Base-by-base conservation (phyloP, 768 basidiomycete genomes). In the Symmetrospora coprosmae region DNA sequence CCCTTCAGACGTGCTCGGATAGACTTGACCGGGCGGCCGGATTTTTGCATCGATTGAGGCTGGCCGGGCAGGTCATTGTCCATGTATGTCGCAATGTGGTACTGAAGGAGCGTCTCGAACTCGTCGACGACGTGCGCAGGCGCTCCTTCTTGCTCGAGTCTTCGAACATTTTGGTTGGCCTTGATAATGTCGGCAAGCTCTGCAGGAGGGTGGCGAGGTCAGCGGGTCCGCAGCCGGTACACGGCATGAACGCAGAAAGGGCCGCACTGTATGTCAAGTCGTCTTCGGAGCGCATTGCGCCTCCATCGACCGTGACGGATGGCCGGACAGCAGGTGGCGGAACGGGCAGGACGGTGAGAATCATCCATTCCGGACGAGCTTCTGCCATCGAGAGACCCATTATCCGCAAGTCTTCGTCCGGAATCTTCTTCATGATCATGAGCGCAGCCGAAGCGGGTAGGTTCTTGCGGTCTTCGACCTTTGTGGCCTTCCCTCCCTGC, bases 351-450 rank as follows among this genome's bases (percentile, higher is more conserved):
- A 96, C 89, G 0, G 94, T 97, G 39, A 97, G 76, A 66, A 99
- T 94, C 94, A 99, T 97, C 94, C 94, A 99, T 69, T 96, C 89
- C 2, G 94, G 94, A 39, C 91, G 82, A 6, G 94, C 92, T 71
- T 94, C 97, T 71, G 88, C 87, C 60, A 90, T 87, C 27, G 86
- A 91, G 9, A 97, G 81, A 35, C 94, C 94, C 65, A 97, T 81
- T 27, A 90, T 77, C 64, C 83, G 80, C 16, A 97, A 78, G 71
- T 97, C 92, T 13, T 81, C 79, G 63, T 89, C 82, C 6, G 87
- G 81, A 75, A 97, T 89, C 79, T 96, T 96, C 75, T 87, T 87
- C 72, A 97, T 82, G n/a, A 87, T 82, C 40, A 84, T 85, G 73
- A 90, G 86, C n/a, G 86, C 86, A 68, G 92, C 89, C 4, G 82